Base-by-base conservation (phyloP, 106 monocot species). In the Gastrodia elata region DNA sequence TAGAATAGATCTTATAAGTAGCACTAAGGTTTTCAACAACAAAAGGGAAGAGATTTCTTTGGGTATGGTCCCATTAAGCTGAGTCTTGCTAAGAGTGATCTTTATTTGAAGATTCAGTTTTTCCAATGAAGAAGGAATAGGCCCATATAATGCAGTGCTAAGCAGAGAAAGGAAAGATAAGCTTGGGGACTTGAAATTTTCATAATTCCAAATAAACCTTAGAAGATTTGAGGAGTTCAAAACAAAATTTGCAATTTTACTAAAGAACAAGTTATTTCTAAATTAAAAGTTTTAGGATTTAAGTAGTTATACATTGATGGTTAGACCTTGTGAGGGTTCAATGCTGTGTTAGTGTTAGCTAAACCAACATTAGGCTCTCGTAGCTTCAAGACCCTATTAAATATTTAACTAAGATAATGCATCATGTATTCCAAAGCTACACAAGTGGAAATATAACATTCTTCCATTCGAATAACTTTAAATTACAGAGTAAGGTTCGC, bases 211-310 rank as follows among this genome's bases (percentile, higher is more conserved):
- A 40, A 81, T 90, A 59, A 97, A 68, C 79, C 90, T 75, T 64
- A 81, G 85, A 34, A 97, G 75, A 72, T 44, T 82, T 22, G 82
- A 73, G 28, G 87, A 84, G 42, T 81, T 85, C 0, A 74, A 59
- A 8, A 90, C 22, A 2, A 80, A 49, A 2, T 36, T 30, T 4
- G 92, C 88, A 26, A 97, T 84, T 6, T 35, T 37, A 5, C 92
- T 90, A 18, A 32, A 33, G 44, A 97, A 84, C 24, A 26, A 78
- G 35, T 97, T 92, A 71, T 85, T 77, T 65, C 96, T 97, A 11
- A 97, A 64, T 97, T 92, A 6, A 97, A 36, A n/a, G 82, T 78
- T 38, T 83, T 86, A 6, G 92, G 90, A 11, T 78, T 14, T 13
- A 35, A 58, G 40, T 82, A 92, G 42, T 74, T 71, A 46, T 83